phyloP scores from a whole-genome alignment of 2,329 filamentous ascomycete genomes.

The Aspergillus floridensis region DNA sequence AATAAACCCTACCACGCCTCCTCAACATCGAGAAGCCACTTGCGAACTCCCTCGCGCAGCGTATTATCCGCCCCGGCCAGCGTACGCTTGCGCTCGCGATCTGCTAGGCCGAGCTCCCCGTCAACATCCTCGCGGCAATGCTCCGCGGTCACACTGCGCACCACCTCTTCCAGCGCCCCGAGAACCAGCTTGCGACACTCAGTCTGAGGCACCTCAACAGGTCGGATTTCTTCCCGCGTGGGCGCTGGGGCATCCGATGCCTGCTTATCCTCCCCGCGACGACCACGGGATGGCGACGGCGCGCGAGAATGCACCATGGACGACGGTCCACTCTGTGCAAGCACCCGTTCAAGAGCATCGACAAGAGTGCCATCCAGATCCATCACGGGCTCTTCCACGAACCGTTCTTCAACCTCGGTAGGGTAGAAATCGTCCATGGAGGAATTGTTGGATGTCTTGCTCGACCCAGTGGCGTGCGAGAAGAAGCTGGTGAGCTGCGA shows the following conservation, averaged over 20 bases:
- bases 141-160: slow-evolving; percentile 53
- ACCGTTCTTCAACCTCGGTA: slow-evolving; percentile 48
- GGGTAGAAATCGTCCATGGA: slow-evolving; percentile 21
- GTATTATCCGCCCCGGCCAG: slow-evolving; percentile 47
- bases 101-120: slow-evolving; percentile 28
- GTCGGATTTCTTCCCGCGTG: slow-evolving; percentile 29
- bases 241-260: slow-evolving; percentile 16
- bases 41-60: slow-evolving; percentile 55
- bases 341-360: slow-evolving; percentile 56
- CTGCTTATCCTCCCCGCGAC: slow-evolving; percentile 31
- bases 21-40: slow-evolving; percentile 54
- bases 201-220: slow-evolving; percentile 47
- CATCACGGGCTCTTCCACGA: slow-evolving; percentile 55
- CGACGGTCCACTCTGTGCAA: slow-evolving; percentile 45
- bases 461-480: slow-evolving; percentile 21
- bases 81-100: slow-evolving; percentile 34
- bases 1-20: slow-evolving; percentile 36
- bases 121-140: slow-evolving; percentile 42
- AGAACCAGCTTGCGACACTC: slow-evolving; percentile 57
- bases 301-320: slow-evolving; percentile 42
- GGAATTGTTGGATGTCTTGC: slow-evolving; percentile 21
- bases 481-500: slow-evolving; percentile 31
- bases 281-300: slow-evolving; percentile 40
- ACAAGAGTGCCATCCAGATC: slow-evolving; percentile 58
- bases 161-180: slow-evolving; percentile 57